These are phyloP conservation scores for Amanita pallidorosea DNA, from an alignment of 768 basidiomycete species.

Conservation along the genomic window DNA sequence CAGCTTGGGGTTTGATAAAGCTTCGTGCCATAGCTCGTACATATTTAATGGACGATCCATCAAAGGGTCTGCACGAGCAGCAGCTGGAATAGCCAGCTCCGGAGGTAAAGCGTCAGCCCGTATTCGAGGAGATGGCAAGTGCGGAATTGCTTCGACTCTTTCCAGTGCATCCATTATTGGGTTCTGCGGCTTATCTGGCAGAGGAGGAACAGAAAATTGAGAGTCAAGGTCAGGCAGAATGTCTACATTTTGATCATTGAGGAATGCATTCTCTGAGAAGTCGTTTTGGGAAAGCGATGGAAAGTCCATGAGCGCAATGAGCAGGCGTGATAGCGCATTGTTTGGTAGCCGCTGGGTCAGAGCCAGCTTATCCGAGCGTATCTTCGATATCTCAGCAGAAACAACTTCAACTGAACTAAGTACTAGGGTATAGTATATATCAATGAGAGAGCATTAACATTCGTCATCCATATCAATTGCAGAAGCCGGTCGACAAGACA, in stretches of 20 bases:
- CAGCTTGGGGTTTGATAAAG: background rate
- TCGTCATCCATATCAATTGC: constrained; percentile 18
- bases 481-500: constrained; percentile 32
- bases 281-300: constrained; percentile 1
- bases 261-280: background rate
- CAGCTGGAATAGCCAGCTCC: constrained; percentile 18
- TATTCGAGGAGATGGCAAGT: constrained; percentile 8
- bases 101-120: constrained; percentile 12
- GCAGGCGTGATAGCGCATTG: background rate
- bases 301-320: constrained; percentile 1
- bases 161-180: constrained; percentile 58
- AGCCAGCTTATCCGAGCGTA: too few relatives aligned
- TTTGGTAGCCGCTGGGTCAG: background rate
- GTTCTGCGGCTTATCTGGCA: constrained; percentile 68
- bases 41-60: background rate
- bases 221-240: constrained; percentile 30
- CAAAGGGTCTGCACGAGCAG: background rate
- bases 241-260: constrained; percentile 4
- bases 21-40: constrained; percentile 11
- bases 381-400: too few relatives aligned
- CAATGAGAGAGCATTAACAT: too few relatives aligned
- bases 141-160: constrained; percentile 13
- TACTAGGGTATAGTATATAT: too few relatives aligned
- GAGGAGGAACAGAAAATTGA: constrained; percentile 50
- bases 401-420: too few relatives aligned